A percentile compares a stretch with the other conserved stretches of the same genome.
phyloP scores from a whole-genome alignment of 2,329 filamentous ascomycete genomes.

The Zymoseptoria crescenta region DNA sequence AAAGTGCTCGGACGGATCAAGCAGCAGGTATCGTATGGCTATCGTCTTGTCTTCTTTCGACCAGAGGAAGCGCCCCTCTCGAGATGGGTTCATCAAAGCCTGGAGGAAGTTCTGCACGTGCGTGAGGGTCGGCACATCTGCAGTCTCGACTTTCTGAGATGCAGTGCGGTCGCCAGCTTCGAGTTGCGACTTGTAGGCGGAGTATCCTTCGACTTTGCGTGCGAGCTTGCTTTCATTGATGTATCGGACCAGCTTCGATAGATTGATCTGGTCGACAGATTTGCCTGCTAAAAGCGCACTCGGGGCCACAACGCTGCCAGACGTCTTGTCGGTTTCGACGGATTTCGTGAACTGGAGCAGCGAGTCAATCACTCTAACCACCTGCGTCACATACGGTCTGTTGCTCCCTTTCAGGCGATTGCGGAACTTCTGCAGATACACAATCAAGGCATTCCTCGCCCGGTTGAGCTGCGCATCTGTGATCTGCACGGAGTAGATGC shows the following conservation, averaged over 20 bases:
- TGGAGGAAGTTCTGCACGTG: slow-evolving; percentile 64
- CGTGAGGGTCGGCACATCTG: slow-evolving; percentile 46
- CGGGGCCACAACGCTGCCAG: slow-evolving; percentile 62
- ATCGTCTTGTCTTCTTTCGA: slow-evolving; percentile 44
- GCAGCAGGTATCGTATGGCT: slow-evolving; percentile 71
- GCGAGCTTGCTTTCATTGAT: slow-evolving; percentile 87
- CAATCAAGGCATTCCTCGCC: slow-evolving; percentile 65
- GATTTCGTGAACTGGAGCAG: slow-evolving; percentile 35
- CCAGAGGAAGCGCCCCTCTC: slow-evolving; percentile 55
- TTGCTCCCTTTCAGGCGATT: slow-evolving; percentile 86
- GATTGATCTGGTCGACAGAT: slow-evolving; percentile 89
- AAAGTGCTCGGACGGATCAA: slow-evolving; percentile 89
- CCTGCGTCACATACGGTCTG: slow-evolving; percentile 80
- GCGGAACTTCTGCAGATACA: slow-evolving; percentile 81
- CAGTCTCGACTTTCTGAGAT: not conserved
- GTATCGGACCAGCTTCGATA: slow-evolving; percentile 80
- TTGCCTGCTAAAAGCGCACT: slow-evolving; percentile 71
- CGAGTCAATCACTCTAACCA: slow-evolving; percentile 74
- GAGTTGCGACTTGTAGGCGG: slow-evolving; percentile 52
- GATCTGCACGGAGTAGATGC: slow-evolving; percentile 74
- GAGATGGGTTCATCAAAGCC: slow-evolving; percentile 76
- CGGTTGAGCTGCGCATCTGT: slow-evolving; percentile 63
- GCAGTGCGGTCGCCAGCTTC: slow-evolving; percentile 20
- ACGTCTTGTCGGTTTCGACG: slow-evolving; percentile 19
- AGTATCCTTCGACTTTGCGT: slow-evolving; percentile 89